phyloP scores from a whole-genome alignment of 1,139 yeast species.

The Lodderomyces parapsilosis region DNA sequence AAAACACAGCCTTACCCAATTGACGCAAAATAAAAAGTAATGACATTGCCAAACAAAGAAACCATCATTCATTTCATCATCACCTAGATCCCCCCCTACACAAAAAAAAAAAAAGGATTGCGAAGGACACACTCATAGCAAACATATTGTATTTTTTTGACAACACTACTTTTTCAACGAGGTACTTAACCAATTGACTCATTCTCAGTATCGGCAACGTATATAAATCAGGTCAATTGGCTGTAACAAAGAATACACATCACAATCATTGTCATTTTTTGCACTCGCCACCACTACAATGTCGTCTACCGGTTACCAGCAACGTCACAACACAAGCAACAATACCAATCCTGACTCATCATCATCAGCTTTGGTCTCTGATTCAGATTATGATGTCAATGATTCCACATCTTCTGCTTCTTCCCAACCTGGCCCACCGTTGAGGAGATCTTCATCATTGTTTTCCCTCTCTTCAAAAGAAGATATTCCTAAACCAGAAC shows the following conservation, averaged over 20 bases:
- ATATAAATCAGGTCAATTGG: background rate
- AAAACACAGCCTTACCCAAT: no score
- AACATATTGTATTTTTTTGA: no score
- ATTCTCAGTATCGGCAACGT: no score
- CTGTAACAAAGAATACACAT: no score
- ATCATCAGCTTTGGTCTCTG: conserved; percentile 39
- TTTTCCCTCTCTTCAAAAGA: conserved; percentile 42
- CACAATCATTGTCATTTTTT: no score
- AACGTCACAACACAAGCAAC: conserved; percentile 1
- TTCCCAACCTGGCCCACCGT: conserved; percentile 26
- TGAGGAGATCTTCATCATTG: conserved; percentile 45
- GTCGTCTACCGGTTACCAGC: conserved; percentile 13
- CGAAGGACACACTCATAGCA: no score
- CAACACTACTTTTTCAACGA: no score
- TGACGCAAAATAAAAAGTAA: no score
- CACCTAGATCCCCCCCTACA: no score
- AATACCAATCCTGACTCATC: conserved; percentile 15
- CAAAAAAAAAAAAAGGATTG: no score
- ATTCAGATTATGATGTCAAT: conserved; percentile 14
- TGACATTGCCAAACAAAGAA: no score
- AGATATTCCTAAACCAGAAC: conserved; percentile 60
- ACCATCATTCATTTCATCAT: no score
- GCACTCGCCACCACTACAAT: conserved; percentile 2
- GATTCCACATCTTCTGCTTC: conserved; percentile 7
- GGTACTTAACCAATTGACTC: background rate